A percentile compares a stretch with the other conserved stretches of the same genome.
phyloP scores from a whole-genome alignment of 2,329 filamentous ascomycete genomes.

The Phialemonium atrogriseum region DNA sequence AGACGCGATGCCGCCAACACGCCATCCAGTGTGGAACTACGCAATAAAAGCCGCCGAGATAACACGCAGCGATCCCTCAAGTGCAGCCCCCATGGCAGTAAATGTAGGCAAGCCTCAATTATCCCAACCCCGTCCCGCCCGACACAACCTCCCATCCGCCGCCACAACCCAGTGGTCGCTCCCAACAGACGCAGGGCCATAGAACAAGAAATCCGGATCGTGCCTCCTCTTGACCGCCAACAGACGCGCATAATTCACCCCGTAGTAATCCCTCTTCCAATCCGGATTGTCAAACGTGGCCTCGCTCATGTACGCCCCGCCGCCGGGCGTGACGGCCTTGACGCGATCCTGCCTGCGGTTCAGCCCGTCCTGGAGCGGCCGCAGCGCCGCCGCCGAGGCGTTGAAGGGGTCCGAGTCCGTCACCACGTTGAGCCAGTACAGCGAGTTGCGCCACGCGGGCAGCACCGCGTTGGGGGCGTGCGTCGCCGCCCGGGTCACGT shows the following conservation, averaged over 20 bases:
- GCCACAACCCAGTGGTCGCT: conserved; percentile 31
- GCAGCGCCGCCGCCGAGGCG: conserved; percentile 14
- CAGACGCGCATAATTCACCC: conserved; percentile 1
- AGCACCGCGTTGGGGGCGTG: conserved; percentile 27
- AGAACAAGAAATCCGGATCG: not conserved
- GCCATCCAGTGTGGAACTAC: no score
- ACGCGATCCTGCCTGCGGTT: conserved; percentile 20
- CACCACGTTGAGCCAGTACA: conserved; percentile 22
- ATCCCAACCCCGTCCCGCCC: conserved; percentile 3
- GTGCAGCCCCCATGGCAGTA: no score
- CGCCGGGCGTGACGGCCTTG: conserved; percentile 13
- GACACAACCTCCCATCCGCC: conserved; percentile 28
- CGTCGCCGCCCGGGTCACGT: conserved; percentile 13
- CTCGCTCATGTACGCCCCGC: conserved; percentile 2
- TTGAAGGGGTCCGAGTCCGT: conserved; percentile 16
- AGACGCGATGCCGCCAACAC: no score
- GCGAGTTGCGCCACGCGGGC: conserved; percentile 26
- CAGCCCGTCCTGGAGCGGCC: conserved; percentile 19
- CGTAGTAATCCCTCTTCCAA: conserved; percentile 1
- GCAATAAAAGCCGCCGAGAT: conserved; percentile 1
- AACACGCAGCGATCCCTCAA: conserved; percentile 12
- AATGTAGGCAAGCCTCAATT: no score
- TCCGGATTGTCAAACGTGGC: not conserved
- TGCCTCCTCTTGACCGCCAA: conserved; percentile 1
- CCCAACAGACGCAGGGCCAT: no score